These are phyloP conservation scores for Madurella mycetomatis DNA, from an alignment of 2,329 filamentous ascomycete species.

Conservation along the genomic window DNA sequence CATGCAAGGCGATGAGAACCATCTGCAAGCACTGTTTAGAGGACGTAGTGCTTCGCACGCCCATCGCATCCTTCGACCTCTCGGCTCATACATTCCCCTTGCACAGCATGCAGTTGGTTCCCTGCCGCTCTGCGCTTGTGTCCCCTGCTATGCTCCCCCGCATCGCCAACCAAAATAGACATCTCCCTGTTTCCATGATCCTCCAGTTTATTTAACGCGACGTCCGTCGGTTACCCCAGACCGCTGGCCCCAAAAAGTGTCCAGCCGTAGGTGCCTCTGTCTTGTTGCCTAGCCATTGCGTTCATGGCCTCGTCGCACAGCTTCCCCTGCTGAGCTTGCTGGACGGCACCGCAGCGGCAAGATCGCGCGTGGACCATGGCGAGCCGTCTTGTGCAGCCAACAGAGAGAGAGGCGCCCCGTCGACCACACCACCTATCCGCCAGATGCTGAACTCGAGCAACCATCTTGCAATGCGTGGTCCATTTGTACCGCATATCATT, in stretches of 20 bases:
- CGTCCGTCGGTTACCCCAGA: not conserved
- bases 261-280: not conserved
- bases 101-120: conserved; percentile 9
- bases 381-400: not conserved
- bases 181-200: too few species aligned
- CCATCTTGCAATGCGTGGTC: not conserved
- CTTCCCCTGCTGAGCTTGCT: not conserved
- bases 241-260: not conserved
- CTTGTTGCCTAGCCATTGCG: not conserved
- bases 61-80: conserved; percentile 11
- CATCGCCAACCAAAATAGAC: not conserved
- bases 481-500: conserved; percentile 10
- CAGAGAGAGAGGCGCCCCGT: not conserved
- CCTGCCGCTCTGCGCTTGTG: conserved; percentile 9
- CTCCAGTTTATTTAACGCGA: not conserved
- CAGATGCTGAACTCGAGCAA: not conserved
- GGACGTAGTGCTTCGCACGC: conserved; percentile 1
- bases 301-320: not conserved
- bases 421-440: not conserved
- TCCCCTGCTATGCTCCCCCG: not conserved
- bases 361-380: not conserved
- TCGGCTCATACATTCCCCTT: conserved; percentile 15
- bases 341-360: not conserved
- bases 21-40: conserved; percentile 8
- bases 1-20: not conserved